Evolutionary conservation across 768 basidiomycete species (phyloP).

Genomic region (Clathrus columnatus): DNA sequence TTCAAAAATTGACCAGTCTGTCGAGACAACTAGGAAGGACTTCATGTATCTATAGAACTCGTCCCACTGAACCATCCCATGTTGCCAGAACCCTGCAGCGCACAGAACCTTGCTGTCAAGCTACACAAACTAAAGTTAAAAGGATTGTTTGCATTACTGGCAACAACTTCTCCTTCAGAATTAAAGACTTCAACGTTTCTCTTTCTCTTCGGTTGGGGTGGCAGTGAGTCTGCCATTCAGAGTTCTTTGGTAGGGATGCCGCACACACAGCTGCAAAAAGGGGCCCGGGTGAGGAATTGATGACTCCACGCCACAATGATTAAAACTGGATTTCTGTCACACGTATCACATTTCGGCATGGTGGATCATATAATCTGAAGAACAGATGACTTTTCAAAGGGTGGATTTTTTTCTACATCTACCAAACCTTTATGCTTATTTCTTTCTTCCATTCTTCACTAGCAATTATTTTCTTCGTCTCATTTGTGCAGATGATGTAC

Average conservation of each 20-base stretch:
- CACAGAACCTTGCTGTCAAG: neutral
- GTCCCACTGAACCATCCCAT: neutral
- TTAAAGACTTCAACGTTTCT: neutral
- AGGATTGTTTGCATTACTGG: no score
- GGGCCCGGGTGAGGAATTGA: no score
- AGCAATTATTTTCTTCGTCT: constrained; percentile 90
- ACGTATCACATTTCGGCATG: no score
- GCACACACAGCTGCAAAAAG: no score
- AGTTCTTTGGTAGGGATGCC: no score
- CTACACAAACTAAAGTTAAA: neutral
- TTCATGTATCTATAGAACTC: constrained; percentile 1
- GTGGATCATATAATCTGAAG: no score
- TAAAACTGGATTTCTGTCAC: no score
- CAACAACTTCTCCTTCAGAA: neutral
- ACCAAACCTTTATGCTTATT: constrained; percentile 1
- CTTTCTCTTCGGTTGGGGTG: neutral
- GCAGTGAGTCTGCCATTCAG: neutral
- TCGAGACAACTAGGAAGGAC: neutral
- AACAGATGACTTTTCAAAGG: no score
- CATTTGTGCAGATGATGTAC: constrained; percentile 87
- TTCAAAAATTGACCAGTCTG: neutral
- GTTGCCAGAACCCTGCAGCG: neutral
- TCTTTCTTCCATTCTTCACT: neutral
- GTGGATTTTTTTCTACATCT: constrained; percentile 9
- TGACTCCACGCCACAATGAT: no score